Base-by-base conservation (phyloP, 1,284 basidiomycete genomes). In the Leucocoprinus gongylophorus region DNA sequence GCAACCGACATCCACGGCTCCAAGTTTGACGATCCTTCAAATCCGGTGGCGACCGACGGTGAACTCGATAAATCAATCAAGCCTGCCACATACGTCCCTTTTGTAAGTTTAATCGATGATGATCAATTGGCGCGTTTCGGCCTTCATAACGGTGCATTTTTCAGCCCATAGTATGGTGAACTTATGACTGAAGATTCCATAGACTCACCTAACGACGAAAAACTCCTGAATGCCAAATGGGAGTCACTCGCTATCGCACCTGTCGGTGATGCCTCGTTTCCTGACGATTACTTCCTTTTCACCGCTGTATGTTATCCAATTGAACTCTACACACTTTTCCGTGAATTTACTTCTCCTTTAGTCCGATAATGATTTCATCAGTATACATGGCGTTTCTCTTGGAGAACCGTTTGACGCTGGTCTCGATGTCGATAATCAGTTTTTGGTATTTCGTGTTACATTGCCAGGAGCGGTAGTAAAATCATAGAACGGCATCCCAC, bases 301-400 rank as follows among this genome's bases (percentile, higher is more conserved):
- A 78, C 78, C 8, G 74, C 73, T 17, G 79, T 80, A 56, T 46
- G 77, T 67, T 15, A 26, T 20, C 15, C 23, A 6, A n/a, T 29
- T 26, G 23, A 13, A 18, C 5, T 21, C 5, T 8, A n/a, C 10
- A 17, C 17, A 48, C 12, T 10, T 43, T 5, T 2, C n/a, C 3
- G 23, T 12, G 28, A 15, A n/a, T 15, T 21, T 38, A 17, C 23
- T 35, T 26, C 5, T 23, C 28, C 39, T 41, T 15, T 46, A 77
- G 78, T 68, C 76, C 49, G 83, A 86, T 65, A 85, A 85, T 58
- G 82, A 85, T 62, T 84, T 83, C 64, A 66, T 83, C 46, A 83
- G 75, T 41, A 76, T 71, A 2, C 62, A 83, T 37, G 85, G 84
- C 1, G 67, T 78, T 38, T 71, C 76, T 8, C 61, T 76, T 7